Evolutionary conservation across 805 yeast genomes (phyloP).

Genomic region (Scheffersomyces amazonensis): DNA sequence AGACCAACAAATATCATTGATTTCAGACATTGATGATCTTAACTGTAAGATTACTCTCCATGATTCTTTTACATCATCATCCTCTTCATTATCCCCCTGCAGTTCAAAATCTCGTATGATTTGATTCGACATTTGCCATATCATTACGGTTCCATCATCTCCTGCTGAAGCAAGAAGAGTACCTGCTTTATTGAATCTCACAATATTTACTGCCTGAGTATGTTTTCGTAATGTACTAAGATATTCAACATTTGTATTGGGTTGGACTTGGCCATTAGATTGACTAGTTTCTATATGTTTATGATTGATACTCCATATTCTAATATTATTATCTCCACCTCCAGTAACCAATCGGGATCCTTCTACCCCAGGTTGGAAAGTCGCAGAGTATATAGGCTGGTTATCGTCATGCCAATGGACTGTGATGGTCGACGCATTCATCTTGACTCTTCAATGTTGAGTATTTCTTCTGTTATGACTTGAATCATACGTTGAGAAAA

Average conservation of each 20-base stretch:
- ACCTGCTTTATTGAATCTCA: conserved; percentile 74
- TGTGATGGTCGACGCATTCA: conserved; percentile 47
- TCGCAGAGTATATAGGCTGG: conserved; percentile 68
- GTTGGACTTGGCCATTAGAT: neutral
- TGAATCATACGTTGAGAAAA: too few species aligned
- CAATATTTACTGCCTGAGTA: conserved; percentile 92
- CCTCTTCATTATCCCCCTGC: conserved; percentile 32
- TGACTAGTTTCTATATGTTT: conserved; percentile 3
- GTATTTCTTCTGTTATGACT: too few species aligned
- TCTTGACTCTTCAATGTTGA: conserved; percentile 7
- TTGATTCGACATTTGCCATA: conserved; percentile 67
- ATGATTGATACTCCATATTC: conserved; percentile 45
- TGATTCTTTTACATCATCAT: conserved; percentile 59
- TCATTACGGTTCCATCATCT: conserved; percentile 85
- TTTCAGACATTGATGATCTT: conserved; percentile 65
- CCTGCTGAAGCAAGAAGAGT: conserved; percentile 82
- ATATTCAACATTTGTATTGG: conserved; percentile 53
- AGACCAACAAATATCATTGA: conserved; percentile 92
- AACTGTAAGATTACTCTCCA: conserved; percentile 68
- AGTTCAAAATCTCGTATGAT: conserved; percentile 60
- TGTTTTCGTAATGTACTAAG: conserved; percentile 81
- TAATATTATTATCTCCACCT: conserved; percentile 91
- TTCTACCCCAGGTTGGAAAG: conserved; percentile 49
- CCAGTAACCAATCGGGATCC: conserved; percentile 68
- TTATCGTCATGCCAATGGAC: conserved; percentile 76